Evolutionary conservation across 2,329 filamentous ascomycete genomes (phyloP).

Genomic region (Penicillium paneum): DNA sequence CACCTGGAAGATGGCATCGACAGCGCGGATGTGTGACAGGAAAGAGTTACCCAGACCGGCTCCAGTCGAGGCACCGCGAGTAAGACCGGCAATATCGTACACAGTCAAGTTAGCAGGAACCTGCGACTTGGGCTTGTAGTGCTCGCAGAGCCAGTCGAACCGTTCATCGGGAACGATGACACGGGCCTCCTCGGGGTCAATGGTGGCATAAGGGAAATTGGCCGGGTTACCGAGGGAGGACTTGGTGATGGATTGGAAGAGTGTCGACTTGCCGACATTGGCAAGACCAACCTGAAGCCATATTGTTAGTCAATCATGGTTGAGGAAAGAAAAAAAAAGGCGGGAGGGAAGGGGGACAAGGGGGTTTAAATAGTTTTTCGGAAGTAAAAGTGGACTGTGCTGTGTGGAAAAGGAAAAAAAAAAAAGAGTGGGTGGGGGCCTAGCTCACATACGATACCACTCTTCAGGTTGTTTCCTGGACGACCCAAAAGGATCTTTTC

Average conservation of each 20-base stretch:
- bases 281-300: slow-evolving; percentile 80
- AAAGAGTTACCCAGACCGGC: slow-evolving; percentile 97
- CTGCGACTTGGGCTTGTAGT: slow-evolving; percentile 95
- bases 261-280: slow-evolving; percentile 98
- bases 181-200: slow-evolving; percentile 96
- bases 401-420: slow-evolving; percentile 28
- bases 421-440: slow-evolving; percentile 35
- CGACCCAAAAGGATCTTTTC: slow-evolving; percentile 95
- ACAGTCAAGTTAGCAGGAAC: slow-evolving; percentile 98
- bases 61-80: slow-evolving; percentile 91
- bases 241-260: slow-evolving; percentile 99
- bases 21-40: slow-evolving; percentile 96
- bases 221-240: slow-evolving; percentile 95
- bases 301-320: slow-evolving; percentile 17
- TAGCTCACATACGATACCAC: slow-evolving; percentile 85
- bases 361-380: slow-evolving; percentile 23
- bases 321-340: slow-evolving; percentile 16
- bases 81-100: slow-evolving; percentile 97
- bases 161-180: slow-evolving; percentile 95
- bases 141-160: slow-evolving; percentile 91
- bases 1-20: slow-evolving; percentile 97
- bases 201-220: slow-evolving; percentile 99
- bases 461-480: slow-evolving; percentile 97
- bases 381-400: slow-evolving; percentile 26
- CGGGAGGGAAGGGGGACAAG: slow-evolving; percentile 15